Percentiles rank a stretch among this genome's conserved stretches.
Conservation (phyloP, 2,329 filamentous ascomycete species). For the Fusarium sublunatum region DNA sequence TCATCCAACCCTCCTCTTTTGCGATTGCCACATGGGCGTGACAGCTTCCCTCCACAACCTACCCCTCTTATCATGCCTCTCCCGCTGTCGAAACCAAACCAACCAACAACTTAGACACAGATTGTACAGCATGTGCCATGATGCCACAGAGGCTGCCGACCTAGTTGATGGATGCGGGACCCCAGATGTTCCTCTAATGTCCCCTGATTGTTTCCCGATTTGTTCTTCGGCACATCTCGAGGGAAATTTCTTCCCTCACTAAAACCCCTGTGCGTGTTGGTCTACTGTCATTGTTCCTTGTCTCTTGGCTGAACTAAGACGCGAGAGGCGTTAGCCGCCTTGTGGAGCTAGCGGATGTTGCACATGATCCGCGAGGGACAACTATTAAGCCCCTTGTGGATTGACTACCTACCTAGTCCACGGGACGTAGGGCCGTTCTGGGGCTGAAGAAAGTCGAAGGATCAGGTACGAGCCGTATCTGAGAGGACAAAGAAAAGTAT, state of each 20-base stretch:
- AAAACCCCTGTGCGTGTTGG: constrained; percentile 38
- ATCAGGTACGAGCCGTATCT: constrained; percentile 28
- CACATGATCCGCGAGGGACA: constrained; percentile 47
- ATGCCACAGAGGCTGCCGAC: constrained; percentile 29
- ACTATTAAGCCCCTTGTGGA: constrained; percentile 43
- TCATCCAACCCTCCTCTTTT: constrained; percentile 22
- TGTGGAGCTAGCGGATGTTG: constrained; percentile 48
- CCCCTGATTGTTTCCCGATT: constrained; percentile 23
- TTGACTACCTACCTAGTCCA: constrained; percentile 30
- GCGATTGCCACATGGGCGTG: constrained; percentile 32
- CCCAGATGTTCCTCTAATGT: constrained; percentile 18
- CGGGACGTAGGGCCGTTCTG: constrained; percentile 35
- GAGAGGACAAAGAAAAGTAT: constrained; percentile 20
- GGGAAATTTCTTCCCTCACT: constrained; percentile 24
- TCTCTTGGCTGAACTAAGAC: constrained; percentile 37
- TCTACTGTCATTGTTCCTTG: constrained; percentile 28
- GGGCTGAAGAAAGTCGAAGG: constrained; percentile 23
- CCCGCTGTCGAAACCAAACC: constrained; percentile 22
- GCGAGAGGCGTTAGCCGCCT: constrained; percentile 48
- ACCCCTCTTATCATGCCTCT: constrained; percentile 22
- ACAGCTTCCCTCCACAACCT: constrained; percentile 12
- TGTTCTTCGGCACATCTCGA: constrained; percentile 37
- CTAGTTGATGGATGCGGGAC: constrained; percentile 16
- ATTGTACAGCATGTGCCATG: constrained; percentile 40
- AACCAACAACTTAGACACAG: constrained; percentile 22